Evolutionary conservation across 1,284 basidiomycete species (phyloP), one percentile per base, ranked within the genome.

Genomic region (Caloboletus inedulis): DNA sequence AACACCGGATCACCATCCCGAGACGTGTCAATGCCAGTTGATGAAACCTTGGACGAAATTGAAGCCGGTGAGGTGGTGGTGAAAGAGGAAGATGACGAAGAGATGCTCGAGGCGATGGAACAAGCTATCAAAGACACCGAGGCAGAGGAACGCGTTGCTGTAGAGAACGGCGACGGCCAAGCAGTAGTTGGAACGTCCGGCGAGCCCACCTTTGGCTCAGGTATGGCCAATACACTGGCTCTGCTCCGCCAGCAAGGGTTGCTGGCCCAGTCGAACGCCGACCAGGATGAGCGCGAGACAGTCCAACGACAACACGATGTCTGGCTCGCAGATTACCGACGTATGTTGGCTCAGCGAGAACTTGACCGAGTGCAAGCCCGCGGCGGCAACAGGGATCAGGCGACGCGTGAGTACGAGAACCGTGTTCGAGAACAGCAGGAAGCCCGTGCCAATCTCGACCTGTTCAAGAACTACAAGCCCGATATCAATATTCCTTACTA

Each of bases 401-500:
- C 91, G 19, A 89, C 91, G 56, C 83, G 95, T 51, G 97, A 99
- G 72, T 94, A 92, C 67, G 94, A 98, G 72, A 98, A 98, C 66
- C 83, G 92, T 52, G 69, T 87, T 61, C 84, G 95, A 25, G 97
- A 99, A 65, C 87, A 94, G 68, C 87, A 91, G 59, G 94, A 98
- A 60, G 90, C 94, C 8, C 82, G 91, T 37, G 82, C 89, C 27
- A 82, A 84, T 42, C 74, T 94, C 61, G 92, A 97, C 35, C 70
- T 84, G 44, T 99, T 91, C 81, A 90, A 87, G 72, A 81, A 89
- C 66, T 99, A 99, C 78, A 97, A 95, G 72, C 97, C 97, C 2
- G 94, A 97, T 70, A 81, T 99, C 62, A 92, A 96, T 59, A 92
- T 99, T 66, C 89, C 90, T 54, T 99, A 99, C 71, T 89, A 96